A percentile compares a stretch with the other conserved stretches of the same genome.
Evolutionary conservation across 192 early-diverging fungal species (phyloP).

Genomic region (Backusella tarrabulga): DNA sequence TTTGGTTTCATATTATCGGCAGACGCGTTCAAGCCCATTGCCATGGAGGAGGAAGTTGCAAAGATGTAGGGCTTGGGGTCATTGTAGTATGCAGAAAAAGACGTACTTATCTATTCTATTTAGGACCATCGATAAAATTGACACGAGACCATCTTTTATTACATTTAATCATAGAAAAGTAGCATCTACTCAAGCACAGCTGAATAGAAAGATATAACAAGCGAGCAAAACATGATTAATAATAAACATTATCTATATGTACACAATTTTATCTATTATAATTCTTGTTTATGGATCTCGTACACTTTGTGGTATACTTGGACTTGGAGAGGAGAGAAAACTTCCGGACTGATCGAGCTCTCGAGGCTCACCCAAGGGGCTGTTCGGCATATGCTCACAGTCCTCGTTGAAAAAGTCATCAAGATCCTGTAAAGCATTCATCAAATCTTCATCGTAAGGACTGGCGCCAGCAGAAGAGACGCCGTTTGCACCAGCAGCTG

Average conservation of each 20-base stretch:
- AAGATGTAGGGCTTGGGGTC: conserved; percentile 46
- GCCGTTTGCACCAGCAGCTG: not conserved
- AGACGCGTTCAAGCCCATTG: conserved; percentile 55
- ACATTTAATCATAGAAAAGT: conserved; percentile 54
- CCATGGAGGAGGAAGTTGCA: conserved; percentile 59
- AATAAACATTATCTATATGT: conserved; percentile 1
- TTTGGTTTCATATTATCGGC: conserved; percentile 49
- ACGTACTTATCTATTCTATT: not conserved
- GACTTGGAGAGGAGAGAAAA: not conserved
- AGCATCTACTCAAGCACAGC: conserved; percentile 2
- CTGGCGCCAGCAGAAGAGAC: not conserved
- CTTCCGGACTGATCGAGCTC: not conserved
- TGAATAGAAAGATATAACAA: conserved; percentile 19
- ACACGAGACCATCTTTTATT: conserved; percentile 58
- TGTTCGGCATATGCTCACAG: conserved; percentile 20
- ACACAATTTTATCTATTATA: not conserved
- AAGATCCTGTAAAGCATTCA: conserved; percentile 42
- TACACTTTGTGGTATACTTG: not conserved
- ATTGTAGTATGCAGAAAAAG: too few species aligned
- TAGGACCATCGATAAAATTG: conserved; percentile 61
- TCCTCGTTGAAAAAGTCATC: conserved; percentile 46
- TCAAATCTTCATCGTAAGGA: conserved; percentile 33
- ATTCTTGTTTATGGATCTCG: conserved; percentile 6
- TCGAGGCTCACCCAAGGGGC: not conserved
- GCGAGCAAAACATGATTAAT: not conserved